Evolutionary conservation across 768 basidiomycete species (phyloP), one percentile per base, ranked within the genome.

Genomic region (Postia placenta): DNA sequence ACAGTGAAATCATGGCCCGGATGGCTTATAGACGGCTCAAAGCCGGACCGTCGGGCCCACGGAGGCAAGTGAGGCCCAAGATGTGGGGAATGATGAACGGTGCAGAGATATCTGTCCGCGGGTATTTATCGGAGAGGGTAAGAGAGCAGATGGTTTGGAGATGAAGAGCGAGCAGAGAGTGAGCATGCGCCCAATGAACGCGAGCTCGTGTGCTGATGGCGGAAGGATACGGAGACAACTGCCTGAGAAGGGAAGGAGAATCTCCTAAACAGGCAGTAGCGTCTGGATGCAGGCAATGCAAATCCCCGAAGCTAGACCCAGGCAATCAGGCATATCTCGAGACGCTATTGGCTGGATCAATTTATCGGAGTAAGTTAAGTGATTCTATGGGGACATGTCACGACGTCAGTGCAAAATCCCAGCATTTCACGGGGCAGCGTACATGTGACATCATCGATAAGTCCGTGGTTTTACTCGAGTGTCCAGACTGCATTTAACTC

Each of bases 361-460:
- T n/a, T n/a, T n/a, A n/a, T n/a, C n/a, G n/a, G n/a, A n/a, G n/a
- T n/a, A n/a, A n/a, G n/a, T n/a, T n/a, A n/a, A n/a, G n/a, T n/a
- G n/a, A n/a, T n/a, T n/a, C n/a, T n/a, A n/a, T n/a, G n/a, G n/a
- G n/a, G n/a, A n/a, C n/a, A n/a, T n/a, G n/a, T n/a, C n/a, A n/a
- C n/a, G n/a, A n/a, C 30, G 30, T 33, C 30, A 33, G 9, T 33
- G 30, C 9, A 33, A 33, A 33, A 33, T 33, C 15, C 30, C 30
- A 33, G 15, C 9, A 7, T 33, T 7, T 33, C 30, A 15, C 9
- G 30, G 9, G 30, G 15, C 30, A 33, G 38, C 5, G 50, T 42
- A 1, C 50, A 47, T 43, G 30, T 43, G 42, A 43, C 42, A 43
- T 43, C 42, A 43, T 43, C 42, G 42, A 43, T 43, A 43, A 43